Base-by-base conservation (phyloP, 176 grass and related monocot species). In the Cenchrus fungigraminus region DNA sequence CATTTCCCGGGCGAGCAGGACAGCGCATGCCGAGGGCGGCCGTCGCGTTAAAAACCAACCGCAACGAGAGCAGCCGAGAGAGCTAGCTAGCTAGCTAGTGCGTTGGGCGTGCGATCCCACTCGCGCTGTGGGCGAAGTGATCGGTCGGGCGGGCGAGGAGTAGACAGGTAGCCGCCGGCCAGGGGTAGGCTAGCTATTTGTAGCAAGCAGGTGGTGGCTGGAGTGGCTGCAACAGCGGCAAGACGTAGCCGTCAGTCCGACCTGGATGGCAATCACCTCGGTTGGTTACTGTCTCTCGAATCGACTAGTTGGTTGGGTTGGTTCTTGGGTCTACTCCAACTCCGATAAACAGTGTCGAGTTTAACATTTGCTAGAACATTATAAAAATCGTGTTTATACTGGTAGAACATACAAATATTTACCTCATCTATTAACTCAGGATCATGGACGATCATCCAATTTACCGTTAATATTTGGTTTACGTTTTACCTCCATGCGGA, bases 171-270 rank as follows among this genome's bases (percentile, higher is more conserved):
- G 78, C 44, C 65, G 68, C 56, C 76, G 68, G 32, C 54, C 12
- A 20, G 0, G 37, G 37, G 3, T 4, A 4, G 37, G 37, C 37
- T 40, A 40, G 34, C 37, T 80, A 71, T 12, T 86, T 68, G 62
- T 78, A 86, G 78, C 2, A 20, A 64, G 22, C 15, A 0, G 13
- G 1, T 4, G 31, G 31, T 32, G 31, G 31, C 31, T 32, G 17
- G 8, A 29, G 6, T 28, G 37, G 71, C 14, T 17, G 43, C 19
- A 40, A 20, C 19, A 20, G 25, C 1, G 40, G 19, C 2, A 14
- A 81, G 83, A 19, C 54, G 86, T 83, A 73, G 67, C 74, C 57
- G 88, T 89, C 57, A 19, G 74, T 66, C 66, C 66, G 79, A 79
- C 9, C 79, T 86, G 83, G 83, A 70, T 2, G 74, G 73, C 76